phyloP scores from a whole-genome alignment of 2,329 filamentous ascomycete species.

The Paracorniculantispora psalliotae region DNA sequence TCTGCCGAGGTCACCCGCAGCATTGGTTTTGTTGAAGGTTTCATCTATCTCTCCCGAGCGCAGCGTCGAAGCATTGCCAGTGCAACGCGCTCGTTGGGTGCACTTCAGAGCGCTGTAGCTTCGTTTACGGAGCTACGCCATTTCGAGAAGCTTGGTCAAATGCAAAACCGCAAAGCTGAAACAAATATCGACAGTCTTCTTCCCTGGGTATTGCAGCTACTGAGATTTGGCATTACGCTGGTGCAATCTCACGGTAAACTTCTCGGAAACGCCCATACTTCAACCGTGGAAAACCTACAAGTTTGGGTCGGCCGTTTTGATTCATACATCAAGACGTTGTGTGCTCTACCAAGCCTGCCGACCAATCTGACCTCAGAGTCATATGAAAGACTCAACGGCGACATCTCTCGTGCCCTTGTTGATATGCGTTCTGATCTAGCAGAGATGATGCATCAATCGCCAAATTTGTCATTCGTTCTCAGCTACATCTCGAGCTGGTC shows the following conservation, averaged over 20 bases:
- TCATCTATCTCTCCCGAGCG: conserved; percentile 60
- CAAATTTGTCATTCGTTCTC: conserved; percentile 60
- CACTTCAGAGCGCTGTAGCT: conserved; percentile 34
- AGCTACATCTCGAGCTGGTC: conserved; percentile 65
- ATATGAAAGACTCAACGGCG: conserved; percentile 28
- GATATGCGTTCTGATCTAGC: conserved; percentile 38
- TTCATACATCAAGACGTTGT: conserved; percentile 36
- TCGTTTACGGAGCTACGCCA: conserved; percentile 25
- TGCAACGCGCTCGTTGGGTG: conserved; percentile 31
- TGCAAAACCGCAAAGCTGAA: conserved; percentile 19
- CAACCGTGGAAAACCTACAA: conserved; percentile 41
- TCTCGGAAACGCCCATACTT: conserved; percentile 45
- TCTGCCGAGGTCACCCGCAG: conserved; percentile 74
- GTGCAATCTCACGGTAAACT: conserved; percentile 64
- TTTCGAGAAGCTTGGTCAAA: conserved; percentile 25
- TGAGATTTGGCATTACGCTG: conserved; percentile 57
- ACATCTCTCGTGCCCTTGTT: conserved; percentile 32
- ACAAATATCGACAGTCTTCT: conserved; percentile 26
- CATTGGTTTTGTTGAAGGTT: conserved; percentile 79
- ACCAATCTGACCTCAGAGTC: conserved; percentile 40
- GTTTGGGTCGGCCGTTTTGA: conserved; percentile 46
- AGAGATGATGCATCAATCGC: conserved; percentile 34
- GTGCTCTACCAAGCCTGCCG: conserved; percentile 45
- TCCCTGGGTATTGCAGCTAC: conserved; percentile 64
- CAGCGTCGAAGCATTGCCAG: conserved; percentile 52